Conservation (phyloP, 1,284 basidiomycete genomes). For the Boletellus sp. region DNA sequence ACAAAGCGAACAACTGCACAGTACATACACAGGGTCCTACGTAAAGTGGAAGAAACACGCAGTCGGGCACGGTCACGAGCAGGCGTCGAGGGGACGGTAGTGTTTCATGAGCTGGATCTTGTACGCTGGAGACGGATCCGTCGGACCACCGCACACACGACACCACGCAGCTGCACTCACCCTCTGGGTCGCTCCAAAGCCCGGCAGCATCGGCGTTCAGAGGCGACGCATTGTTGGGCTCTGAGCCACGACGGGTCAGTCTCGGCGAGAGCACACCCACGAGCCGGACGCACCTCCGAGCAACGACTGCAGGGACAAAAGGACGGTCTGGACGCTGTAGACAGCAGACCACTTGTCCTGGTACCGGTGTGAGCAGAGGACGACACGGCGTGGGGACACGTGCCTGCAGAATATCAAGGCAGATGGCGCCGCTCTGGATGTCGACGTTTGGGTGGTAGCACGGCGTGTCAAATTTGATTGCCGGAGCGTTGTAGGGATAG, state of each 20-base stretch:
- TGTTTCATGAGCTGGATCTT: slow-evolving; percentile 69
- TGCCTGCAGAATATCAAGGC: slow-evolving; percentile 80
- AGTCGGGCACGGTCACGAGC: slow-evolving; percentile 30
- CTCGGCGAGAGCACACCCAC: background rate
- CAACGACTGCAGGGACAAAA: slow-evolving; percentile 81
- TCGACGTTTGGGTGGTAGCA: slow-evolving; percentile 88
- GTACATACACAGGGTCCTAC: too few species aligned
- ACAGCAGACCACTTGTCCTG: slow-evolving; percentile 91
- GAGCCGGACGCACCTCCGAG: slow-evolving; percentile 60
- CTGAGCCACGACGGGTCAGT: slow-evolving; percentile 36
- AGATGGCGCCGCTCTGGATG: slow-evolving; percentile 73
- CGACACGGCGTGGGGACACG: slow-evolving; percentile 10
- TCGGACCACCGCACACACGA: slow-evolving; percentile 3
- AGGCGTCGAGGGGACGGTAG: slow-evolving; percentile 59
- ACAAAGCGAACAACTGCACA: too few species aligned
- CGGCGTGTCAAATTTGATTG: slow-evolving; percentile 77
- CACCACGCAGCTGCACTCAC: slow-evolving; percentile 39
- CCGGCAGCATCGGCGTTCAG: slow-evolving; percentile 79
- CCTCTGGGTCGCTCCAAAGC: slow-evolving; percentile 67
- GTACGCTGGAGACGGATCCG: slow-evolving; percentile 46
- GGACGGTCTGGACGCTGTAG: slow-evolving; percentile 83
- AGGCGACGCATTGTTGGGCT: slow-evolving; percentile 87
- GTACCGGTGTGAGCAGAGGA: slow-evolving; percentile 10
- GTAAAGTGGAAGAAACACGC: too few species aligned
- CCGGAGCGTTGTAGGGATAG: slow-evolving; percentile 80